These are phyloP conservation scores for Ophiognomonia clavigignenti-juglandacearum DNA, from an alignment of 2,329 filamentous ascomycete species.

Conservation along the genomic window DNA sequence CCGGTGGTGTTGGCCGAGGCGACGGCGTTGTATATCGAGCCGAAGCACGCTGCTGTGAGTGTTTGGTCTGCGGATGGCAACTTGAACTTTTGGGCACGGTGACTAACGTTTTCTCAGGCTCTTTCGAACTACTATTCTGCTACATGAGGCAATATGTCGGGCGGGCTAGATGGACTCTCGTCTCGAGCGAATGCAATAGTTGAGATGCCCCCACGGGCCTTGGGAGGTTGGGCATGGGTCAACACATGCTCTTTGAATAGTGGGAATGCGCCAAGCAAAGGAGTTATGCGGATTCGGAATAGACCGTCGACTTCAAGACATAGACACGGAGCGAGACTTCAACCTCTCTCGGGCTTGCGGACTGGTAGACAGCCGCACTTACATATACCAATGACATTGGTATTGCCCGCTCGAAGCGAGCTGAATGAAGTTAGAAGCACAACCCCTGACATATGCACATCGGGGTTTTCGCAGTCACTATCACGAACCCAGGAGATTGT, in stretches of 20 bases:
- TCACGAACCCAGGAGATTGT: too few species aligned
- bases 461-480: neutral
- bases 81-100: neutral
- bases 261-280: too few species aligned
- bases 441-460: neutral
- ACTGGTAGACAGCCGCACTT: conserved; percentile 2
- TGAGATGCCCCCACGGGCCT: too few species aligned
- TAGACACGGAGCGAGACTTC: neutral
- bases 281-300: neutral
- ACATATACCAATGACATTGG: neutral
- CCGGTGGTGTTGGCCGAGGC: conserved; percentile 73
- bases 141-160: conserved; percentile 10
- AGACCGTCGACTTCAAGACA: neutral
- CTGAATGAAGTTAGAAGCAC: neutral
- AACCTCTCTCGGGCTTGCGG: conserved; percentile 5
- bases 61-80: neutral
- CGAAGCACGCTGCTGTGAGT: conserved; percentile 72
- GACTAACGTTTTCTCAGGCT: conserved; percentile 7
- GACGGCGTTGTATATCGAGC: conserved; percentile 82
- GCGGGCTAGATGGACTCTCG: neutral
- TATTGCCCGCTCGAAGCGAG: conserved; percentile 2
- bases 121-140: conserved; percentile 3
- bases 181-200: too few species aligned
- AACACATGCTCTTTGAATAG: too few species aligned
- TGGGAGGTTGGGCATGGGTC: too few species aligned